These are phyloP conservation scores for Neurospora sp. DNA, from an alignment of 495 filamentous ascomycete genomes.

Conservation along the genomic window DNA sequence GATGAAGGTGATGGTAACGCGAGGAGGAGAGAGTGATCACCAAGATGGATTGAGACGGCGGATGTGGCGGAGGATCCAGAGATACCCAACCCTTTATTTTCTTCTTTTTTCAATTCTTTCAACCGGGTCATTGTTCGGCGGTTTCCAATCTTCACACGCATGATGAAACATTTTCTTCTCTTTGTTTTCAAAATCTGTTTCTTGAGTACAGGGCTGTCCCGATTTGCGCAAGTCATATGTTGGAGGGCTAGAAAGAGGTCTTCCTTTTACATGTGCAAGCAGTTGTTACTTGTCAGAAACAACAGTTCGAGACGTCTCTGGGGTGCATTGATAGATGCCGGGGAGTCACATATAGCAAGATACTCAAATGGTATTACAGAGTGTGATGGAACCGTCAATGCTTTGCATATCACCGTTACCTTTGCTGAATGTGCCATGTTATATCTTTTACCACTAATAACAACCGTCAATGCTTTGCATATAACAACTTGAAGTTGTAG, in stretches of 20 bases:
- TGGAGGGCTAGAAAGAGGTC: neutral
- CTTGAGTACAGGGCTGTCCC: neutral
- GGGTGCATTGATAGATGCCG: neutral
- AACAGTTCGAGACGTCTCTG: neutral
- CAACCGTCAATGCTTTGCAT: too few species aligned
- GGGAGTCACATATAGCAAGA: neutral
- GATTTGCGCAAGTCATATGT: neutral
- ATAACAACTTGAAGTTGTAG: neutral
- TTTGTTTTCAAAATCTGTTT: neutral
- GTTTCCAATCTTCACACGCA: neutral
- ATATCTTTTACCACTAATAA: neutral
- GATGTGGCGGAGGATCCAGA: conserved; percentile 12
- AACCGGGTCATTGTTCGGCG: neutral
- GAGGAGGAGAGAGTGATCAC: neutral
- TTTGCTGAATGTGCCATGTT: neutral
- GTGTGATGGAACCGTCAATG: neutral
- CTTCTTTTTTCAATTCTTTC: conserved; percentile 2
- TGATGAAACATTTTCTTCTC: neutral
- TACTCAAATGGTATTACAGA: neutral
- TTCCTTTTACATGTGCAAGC: neutral
- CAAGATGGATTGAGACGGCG: neutral
- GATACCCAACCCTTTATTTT: conserved; percentile 23
- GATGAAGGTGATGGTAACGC: neutral
- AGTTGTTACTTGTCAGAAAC: neutral
- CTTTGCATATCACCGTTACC: neutral